Conservation (phyloP, 345 rosid species). For the Carallia pectinifolia region DNA sequence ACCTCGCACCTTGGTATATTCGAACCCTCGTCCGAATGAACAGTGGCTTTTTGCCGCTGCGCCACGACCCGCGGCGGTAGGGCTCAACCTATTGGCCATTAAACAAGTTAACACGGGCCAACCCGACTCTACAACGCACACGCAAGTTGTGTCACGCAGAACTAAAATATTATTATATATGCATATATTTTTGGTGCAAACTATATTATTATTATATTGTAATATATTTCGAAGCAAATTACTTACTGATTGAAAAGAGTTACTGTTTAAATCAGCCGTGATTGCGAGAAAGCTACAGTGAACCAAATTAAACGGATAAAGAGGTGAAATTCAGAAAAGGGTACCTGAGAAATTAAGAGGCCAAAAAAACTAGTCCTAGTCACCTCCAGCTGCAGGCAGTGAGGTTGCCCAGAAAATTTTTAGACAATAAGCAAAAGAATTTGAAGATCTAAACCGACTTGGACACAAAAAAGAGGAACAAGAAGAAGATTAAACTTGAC, state of each 20-base stretch:
- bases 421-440: conserved; percentile 6
- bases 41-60: too few relatives aligned
- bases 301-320: neutral
- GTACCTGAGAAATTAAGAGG: neutral
- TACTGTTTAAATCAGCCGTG: neutral
- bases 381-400: conserved; percentile 19
- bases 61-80: too few relatives aligned
- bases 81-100: too few relatives aligned
- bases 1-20: too few relatives aligned
- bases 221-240: neutral
- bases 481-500: conserved; percentile 13
- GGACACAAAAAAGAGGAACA: conserved; percentile 1
- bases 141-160: too few relatives aligned
- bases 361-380: conserved; percentile 7
- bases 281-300: neutral
- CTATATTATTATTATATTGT: too few relatives aligned
- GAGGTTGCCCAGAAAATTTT: conserved; percentile 3
- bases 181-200: neutral
- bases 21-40: too few relatives aligned
- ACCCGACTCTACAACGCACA: too few relatives aligned
- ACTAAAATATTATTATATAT: neutral
- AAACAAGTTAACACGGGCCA: conserved; percentile 8
- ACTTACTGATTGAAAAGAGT: neutral
- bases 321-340: too few relatives aligned
- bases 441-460: conserved; percentile 6